Conservation (phyloP, 2,329 filamentous ascomycete species). For the Cordyceps fumosorosea region DNA sequence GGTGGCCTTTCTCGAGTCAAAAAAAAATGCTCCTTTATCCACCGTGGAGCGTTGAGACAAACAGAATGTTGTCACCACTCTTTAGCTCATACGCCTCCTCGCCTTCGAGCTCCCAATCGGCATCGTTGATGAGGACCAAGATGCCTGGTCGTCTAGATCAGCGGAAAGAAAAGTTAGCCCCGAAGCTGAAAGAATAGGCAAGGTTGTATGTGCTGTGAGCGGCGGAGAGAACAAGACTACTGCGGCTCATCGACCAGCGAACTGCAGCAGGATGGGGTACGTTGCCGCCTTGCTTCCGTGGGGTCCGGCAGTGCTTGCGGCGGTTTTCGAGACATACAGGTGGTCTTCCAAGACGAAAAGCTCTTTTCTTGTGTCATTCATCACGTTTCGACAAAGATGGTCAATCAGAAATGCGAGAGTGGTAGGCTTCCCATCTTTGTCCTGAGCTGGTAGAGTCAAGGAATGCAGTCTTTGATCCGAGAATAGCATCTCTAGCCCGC, state of each 20-base stretch:
- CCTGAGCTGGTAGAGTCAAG: constrained; percentile 58
- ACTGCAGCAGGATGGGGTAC: not conserved
- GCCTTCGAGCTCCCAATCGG: constrained; percentile 96
- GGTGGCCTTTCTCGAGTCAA: not conserved
- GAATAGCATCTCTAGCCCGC: constrained; percentile 92
- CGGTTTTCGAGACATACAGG: constrained; percentile 60
- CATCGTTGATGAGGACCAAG: constrained; percentile 93
- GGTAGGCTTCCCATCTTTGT: constrained; percentile 51
- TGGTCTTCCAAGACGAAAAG: constrained; percentile 82
- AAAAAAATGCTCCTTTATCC: constrained; percentile 51
- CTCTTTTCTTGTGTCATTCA: constrained; percentile 80
- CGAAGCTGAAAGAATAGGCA: not conserved
- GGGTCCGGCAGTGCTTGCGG: not conserved
- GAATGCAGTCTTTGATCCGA: constrained; percentile 69
- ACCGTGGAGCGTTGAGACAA: constrained; percentile 93
- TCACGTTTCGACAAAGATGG: constrained; percentile 71
- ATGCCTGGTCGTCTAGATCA: constrained; percentile 77
- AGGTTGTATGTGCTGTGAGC: not conserved
- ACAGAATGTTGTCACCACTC: constrained; percentile 78
- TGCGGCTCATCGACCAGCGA: not conserved
- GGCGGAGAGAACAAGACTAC: constrained; percentile 6
- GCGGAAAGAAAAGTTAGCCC: not conserved
- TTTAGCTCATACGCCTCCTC: constrained; percentile 86
- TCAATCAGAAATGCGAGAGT: constrained; percentile 72
- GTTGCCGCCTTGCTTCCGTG: not conserved